Base-by-base conservation (phyloP, 177 flowering plant genomes). In the Vitis hybrid region DNA sequence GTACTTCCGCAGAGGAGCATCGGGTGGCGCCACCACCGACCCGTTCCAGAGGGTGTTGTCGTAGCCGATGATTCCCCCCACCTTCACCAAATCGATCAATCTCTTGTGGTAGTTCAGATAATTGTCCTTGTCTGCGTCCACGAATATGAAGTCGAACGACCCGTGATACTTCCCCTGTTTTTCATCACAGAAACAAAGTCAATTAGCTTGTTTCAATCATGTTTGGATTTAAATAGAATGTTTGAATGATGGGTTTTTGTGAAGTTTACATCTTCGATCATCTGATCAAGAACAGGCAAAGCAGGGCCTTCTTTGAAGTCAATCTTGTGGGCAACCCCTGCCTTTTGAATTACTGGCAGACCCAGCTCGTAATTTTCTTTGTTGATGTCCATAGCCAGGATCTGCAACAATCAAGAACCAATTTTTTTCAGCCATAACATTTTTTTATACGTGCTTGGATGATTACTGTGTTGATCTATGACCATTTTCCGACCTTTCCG, bases 11-110 rank as follows among this genome's bases (percentile, higher is more conserved):
- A 77, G 31, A 1, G 84, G 84, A 1, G 84, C 88, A 71, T 83
- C 85, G 3, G 81, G 74, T 1, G 86, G 84, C 7, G 79, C 79
- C 13, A 80, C 89, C 33, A 87, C 89, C 0, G 89, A 77, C 2
- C 87, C 90, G 48, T 75, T 73, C 87, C 89, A 85, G 2, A 87
- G 82, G 65, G 90, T 87, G 85, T 87, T 87, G 76, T 87, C 89
- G 72, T 87, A 87, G 61, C 84, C 81, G 57, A 87, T 82, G 52
- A 87, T 26, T 9, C 90, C 90, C 1, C 90, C 89, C 0, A 87
- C 82, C 72, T 78, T 87, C 52, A 85, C 87, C 61, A 87, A 64
- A 2, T 87, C 85, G 50, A 85, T 74, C 69, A 85, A 62, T 56
- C 87, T 78, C 81, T 87, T 74, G 80, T 84, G 90, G 79, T 87